Conservation (phyloP, 2,329 filamentous ascomycete genomes). For the Penicillium sp. region DNA sequence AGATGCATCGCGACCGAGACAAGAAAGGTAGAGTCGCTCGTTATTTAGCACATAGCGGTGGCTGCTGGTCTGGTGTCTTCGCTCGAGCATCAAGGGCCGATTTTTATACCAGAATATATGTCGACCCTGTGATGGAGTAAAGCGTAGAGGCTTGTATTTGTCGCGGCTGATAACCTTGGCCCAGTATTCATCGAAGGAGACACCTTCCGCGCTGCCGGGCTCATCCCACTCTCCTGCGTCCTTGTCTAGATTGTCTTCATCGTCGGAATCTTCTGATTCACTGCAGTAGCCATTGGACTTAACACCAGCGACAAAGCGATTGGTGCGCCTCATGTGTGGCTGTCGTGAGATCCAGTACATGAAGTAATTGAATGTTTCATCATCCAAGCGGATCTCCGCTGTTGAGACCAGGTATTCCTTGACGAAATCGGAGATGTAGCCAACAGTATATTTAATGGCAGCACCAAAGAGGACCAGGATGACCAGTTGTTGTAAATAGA, state of each 20-base stretch:
- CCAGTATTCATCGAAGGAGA: slow-evolving; percentile 46
- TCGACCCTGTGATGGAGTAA: slow-evolving; percentile 67
- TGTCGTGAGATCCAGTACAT: slow-evolving; percentile 70
- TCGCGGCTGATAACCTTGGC: slow-evolving; percentile 40
- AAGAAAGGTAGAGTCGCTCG: slow-evolving; percentile 37
- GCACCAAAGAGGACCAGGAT: slow-evolving; percentile 52
- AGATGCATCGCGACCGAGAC: slow-evolving; percentile 35
- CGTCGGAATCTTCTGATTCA: slow-evolving; percentile 21
- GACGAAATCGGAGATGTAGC: slow-evolving; percentile 51
- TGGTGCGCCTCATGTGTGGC: slow-evolving; percentile 59
- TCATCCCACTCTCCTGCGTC: slow-evolving; percentile 31
- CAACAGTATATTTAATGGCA: slow-evolving; percentile 54
- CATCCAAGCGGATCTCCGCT: slow-evolving; percentile 66
- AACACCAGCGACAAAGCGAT: slow-evolving; percentile 66
- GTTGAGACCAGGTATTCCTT: slow-evolving; percentile 63
- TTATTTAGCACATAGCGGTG: slow-evolving; percentile 21
- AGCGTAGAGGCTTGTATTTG: slow-evolving; percentile 44
- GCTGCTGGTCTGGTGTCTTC: slow-evolving; percentile 23
- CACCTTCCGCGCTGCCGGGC: slow-evolving; percentile 31
- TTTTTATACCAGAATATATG: slow-evolving; percentile 70
- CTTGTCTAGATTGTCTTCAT: slow-evolving; percentile 25
- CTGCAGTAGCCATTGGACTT: slow-evolving; percentile 47
- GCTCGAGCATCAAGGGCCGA: slow-evolving; percentile 48
- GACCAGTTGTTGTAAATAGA: slow-evolving; percentile 62
- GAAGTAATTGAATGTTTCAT: slow-evolving; percentile 72